phyloP scores from a whole-genome alignment of 148 eudicot genomes.

The Nepenthes gracilis region DNA sequence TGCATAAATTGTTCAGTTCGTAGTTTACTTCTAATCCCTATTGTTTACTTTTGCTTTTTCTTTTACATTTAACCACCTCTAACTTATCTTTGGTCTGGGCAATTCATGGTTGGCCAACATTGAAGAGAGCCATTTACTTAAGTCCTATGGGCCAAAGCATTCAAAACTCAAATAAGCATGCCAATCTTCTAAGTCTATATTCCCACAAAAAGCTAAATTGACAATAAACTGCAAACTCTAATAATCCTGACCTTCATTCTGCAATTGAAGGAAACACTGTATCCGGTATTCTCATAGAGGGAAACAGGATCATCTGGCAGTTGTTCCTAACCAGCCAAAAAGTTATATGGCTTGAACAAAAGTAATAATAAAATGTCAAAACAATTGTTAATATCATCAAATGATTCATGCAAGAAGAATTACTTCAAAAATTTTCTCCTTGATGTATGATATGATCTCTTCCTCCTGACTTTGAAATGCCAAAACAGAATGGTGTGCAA shows the following conservation, averaged over 20 bases:
- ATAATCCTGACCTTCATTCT: conserved; percentile 37
- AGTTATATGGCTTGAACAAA: not conserved
- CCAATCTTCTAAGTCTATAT: too few relatives aligned
- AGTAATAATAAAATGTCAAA: not conserved
- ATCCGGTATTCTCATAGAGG: conserved; percentile 23
- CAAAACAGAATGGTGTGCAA: conserved; percentile 53
- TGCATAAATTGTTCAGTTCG: too few relatives aligned
- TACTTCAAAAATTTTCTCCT: conserved; percentile 36
- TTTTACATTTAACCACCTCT: not conserved
- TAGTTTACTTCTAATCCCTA: too few relatives aligned
- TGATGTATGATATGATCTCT: conserved; percentile 43
- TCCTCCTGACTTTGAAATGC: conserved; percentile 47
- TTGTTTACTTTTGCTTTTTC: too few relatives aligned
- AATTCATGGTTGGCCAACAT: not conserved
- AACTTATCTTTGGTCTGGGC: not conserved
- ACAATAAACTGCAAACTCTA: not conserved
- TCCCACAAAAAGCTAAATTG: too few relatives aligned
- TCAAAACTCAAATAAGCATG: too few relatives aligned
- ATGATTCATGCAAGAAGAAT: conserved; percentile 3
- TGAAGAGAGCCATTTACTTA: not conserved
- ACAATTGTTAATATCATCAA: not conserved
- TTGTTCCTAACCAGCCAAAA: conserved; percentile 20
- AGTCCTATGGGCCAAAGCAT: too few relatives aligned
- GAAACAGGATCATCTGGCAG: conserved; percentile 18
- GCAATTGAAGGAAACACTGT: conserved; percentile 28